Evolutionary conservation across 2,329 filamentous ascomycete species (phyloP), one percentile per base, ranked within the genome.

Genomic region (Colletotrichum sp.): DNA sequence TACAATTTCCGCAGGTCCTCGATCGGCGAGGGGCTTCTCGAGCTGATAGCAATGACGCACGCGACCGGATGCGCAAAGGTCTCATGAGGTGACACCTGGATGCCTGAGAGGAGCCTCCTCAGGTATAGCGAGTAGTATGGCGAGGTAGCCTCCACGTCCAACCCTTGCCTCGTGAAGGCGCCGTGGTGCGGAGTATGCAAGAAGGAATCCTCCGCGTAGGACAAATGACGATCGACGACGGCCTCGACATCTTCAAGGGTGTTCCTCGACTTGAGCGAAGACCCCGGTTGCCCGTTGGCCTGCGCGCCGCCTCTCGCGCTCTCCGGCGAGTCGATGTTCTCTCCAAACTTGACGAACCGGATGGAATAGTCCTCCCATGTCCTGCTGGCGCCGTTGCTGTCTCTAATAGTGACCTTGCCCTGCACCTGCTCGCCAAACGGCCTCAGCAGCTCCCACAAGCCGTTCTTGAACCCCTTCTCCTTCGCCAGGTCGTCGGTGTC

Each of bases 41-140:
- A 98, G 83, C 96, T 98, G 81, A 98, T 98, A 30, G 96, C 96
- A 82, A 98, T 96, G 55, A 99, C 92, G 81, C 96, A 96, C 7
- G 96, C 96, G 26, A 98, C 96, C 1, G 97, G 97, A 82, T 99
- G 97, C 7, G 94, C 92, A 84, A 98, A 98, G 0, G 97, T 97
- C 85, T 99, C 97, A 80, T 98, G 96, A 1, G 96, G 92, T 5
- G 93, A 91, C 59, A 97, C 86, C 2, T 95, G 92, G 55, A 96
- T 87, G 16, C 94, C 93, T 1, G 96, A 98, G 10, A 99, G 86
- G 52, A 99, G 84, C 66, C 96, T 92, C 34, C 95, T 92, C 62
- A 99, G 85, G 82, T 98, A 98, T 9, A 98, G 86, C 43, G 93
- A 92, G 84, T 98, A 98, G 82, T 98, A 96, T 1, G 95, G 94